These are phyloP conservation scores for Pyracantha coccinea DNA, from an alignment of 331 rosid species.

Conservation along the genomic window DNA sequence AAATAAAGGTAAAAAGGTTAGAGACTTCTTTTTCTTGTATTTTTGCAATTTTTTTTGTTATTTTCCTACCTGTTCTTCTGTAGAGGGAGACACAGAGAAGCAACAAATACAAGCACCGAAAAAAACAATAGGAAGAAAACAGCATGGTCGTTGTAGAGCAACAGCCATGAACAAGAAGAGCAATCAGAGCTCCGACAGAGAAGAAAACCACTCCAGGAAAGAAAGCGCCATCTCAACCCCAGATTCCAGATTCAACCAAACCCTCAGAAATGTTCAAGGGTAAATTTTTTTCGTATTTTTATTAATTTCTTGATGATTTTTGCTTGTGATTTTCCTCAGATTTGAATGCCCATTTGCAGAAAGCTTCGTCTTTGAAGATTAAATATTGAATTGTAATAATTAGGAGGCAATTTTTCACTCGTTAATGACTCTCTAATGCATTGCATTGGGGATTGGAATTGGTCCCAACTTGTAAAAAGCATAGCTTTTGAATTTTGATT, in stretches of 20 bases:
- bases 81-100: background rate
- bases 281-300: constrained; percentile 16
- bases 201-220: constrained; percentile 41
- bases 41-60: background rate
- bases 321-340: constrained; percentile 13
- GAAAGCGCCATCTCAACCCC: constrained; percentile 34
- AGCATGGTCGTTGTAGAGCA: constrained; percentile 20
- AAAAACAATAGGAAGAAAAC: background rate
- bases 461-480: background rate
- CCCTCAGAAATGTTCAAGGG: constrained; percentile 95
- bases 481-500: constrained; percentile 21
- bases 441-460: constrained; percentile 9
- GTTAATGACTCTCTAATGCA: background rate
- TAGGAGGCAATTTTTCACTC: constrained; percentile 4
- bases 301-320: background rate
- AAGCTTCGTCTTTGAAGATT: constrained; percentile 8
- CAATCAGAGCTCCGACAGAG: constrained; percentile 18
- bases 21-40: background rate
- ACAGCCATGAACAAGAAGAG: constrained; percentile 52
- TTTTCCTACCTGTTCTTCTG: background rate
- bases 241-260: constrained; percentile 84
- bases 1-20: too few relatives aligned
- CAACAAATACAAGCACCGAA: background rate
- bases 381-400: background rate
- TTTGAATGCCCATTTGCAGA: constrained; percentile 7